A percentile compares a stretch with the other conserved stretches of the same genome.
These are phyloP conservation scores for Pichia terricola DNA, from an alignment of 1,139 yeast genomes.

Conservation along the genomic window DNA sequence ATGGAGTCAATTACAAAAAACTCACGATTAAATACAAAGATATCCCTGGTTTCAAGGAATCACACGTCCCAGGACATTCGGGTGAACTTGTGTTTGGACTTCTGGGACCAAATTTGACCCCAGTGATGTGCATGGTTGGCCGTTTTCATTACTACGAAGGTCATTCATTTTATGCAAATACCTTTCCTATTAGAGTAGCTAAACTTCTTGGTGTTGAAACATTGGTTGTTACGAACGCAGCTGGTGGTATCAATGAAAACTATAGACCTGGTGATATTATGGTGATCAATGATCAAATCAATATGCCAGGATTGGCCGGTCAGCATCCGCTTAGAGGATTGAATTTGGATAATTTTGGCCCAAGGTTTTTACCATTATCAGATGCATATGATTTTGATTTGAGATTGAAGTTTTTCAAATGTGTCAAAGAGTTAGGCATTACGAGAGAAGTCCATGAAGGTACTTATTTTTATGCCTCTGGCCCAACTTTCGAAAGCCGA, in stretches of 20 bases:
- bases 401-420: slow-evolving; percentile 46
- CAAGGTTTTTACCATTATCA: slow-evolving; percentile 77
- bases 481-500: slow-evolving; percentile 90
- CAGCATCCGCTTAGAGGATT: slow-evolving; percentile 84
- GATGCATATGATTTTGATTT: slow-evolving; percentile 81
- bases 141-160: slow-evolving; percentile 91
- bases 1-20: slow-evolving; percentile 16
- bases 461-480: slow-evolving; percentile 74
- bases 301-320: slow-evolving; percentile 86
- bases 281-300: slow-evolving; percentile 83
- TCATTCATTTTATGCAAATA: slow-evolving; percentile 66
- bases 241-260: slow-evolving; percentile 70
- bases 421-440: slow-evolving; percentile 37
- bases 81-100: slow-evolving; percentile 76
- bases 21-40: slow-evolving; percentile 50
- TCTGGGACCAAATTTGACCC: slow-evolving; percentile 59
- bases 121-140: slow-evolving; percentile 91
- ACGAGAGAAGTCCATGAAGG: slow-evolving; percentile 75
- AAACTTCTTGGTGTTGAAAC: slow-evolving; percentile 48
- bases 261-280: slow-evolving; percentile 82
- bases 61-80: slow-evolving; percentile 87
- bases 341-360: slow-evolving; percentile 71
- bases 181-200: slow-evolving; percentile 78
- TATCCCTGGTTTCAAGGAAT: slow-evolving; percentile 72
- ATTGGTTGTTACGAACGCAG: slow-evolving; percentile 84